A percentile compares a stretch with the other conserved stretches of the same genome.
phyloP scores from a whole-genome alignment of 208 protist genomes.

The Trypanosoma congolense region DNA sequence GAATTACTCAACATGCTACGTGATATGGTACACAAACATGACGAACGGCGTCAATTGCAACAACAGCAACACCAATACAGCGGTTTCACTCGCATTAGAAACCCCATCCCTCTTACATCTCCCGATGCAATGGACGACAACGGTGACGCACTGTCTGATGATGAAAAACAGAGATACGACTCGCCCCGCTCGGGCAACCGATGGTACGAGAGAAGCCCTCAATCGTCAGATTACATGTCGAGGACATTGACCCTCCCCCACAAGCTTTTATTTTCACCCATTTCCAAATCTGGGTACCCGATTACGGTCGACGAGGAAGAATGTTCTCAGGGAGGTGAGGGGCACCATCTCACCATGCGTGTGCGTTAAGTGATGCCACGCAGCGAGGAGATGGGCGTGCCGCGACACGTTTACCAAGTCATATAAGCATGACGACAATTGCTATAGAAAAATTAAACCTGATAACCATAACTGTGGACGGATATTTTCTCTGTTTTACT shows the following conservation, averaged over 20 bases:
- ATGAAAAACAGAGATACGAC: background rate
- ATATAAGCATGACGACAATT: too few species aligned
- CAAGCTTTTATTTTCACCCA: background rate
- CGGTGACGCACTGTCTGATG: background rate
- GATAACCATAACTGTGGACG: too few species aligned
- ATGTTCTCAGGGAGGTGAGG: background rate
- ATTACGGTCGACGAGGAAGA: background rate
- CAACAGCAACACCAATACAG: background rate
- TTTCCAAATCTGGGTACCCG: background rate
- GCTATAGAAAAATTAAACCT: too few species aligned
- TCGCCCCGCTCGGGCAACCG: background rate
- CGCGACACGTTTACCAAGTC: too few species aligned
- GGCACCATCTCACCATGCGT: too few species aligned
- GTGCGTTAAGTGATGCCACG: too few species aligned
- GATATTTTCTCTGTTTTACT: too few species aligned
- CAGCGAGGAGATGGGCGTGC: too few species aligned
- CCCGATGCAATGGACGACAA: background rate
- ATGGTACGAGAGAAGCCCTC: background rate
- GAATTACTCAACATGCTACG: background rate
- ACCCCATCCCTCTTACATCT: background rate
- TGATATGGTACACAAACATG: background rate
- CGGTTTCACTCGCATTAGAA: background rate
- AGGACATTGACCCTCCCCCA: background rate
- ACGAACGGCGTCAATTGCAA: background rate
- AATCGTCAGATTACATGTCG: background rate